Conservation (phyloP, 2,329 filamentous ascomycete genomes). For the Chalaropsis thielavioides region DNA sequence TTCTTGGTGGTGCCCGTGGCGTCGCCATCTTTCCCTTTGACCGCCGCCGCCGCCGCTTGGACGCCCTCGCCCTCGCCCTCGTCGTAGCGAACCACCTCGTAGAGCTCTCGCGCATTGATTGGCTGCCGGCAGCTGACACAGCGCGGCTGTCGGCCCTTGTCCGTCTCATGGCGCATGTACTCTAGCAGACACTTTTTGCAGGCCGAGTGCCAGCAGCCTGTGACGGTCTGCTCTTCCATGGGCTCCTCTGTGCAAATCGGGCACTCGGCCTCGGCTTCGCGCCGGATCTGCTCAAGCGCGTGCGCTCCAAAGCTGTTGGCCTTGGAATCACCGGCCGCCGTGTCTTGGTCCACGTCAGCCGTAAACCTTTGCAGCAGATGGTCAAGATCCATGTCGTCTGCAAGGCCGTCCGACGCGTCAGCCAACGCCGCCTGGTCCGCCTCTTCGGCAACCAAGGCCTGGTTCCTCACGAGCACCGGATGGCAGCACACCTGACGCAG, state of each 20-base stretch:
- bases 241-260: constrained; percentile 91
- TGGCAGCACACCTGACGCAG: constrained; percentile 91
- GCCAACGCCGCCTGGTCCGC: constrained; percentile 64
- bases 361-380: constrained; percentile 76
- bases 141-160: constrained; percentile 58
- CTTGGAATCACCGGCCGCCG: constrained; percentile 25
- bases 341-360: constrained; percentile 48
- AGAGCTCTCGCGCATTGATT: constrained; percentile 71
- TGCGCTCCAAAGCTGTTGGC: constrained; percentile 59
- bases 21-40: neutral
- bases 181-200: constrained; percentile 87
- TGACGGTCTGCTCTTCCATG: constrained; percentile 88
- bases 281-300: constrained; percentile 79
- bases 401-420: constrained; percentile 65
- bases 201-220: constrained; percentile 93
- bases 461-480: constrained; percentile 75
- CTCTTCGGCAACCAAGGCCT: constrained; percentile 72
- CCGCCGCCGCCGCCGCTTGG: neutral
- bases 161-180: constrained; percentile 75
- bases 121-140: constrained; percentile 85
- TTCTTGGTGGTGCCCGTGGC: neutral
- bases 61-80: constrained; percentile 33
- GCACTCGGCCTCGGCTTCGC: constrained; percentile 77
- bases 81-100: constrained; percentile 78
- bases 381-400: constrained; percentile 91